A percentile compares a stretch with the other conserved stretches of the same genome.
phyloP scores from a whole-genome alignment of 257 asterid genomes.

The Solanum sitiens region DNA sequence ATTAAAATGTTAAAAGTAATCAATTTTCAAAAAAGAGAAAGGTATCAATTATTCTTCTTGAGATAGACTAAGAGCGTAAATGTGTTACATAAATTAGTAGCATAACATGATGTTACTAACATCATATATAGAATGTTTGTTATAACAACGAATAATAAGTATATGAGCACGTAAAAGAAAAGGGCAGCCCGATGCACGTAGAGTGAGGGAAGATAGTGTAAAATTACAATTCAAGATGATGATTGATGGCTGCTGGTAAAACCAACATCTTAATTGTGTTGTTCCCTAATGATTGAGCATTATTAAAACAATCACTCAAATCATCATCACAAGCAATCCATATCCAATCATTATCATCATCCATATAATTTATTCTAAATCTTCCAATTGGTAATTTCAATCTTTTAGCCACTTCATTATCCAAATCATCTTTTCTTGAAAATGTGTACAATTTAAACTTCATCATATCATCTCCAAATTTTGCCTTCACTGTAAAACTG shows the following conservation, averaged over 20 bases:
- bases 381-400: background rate
- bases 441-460: background rate
- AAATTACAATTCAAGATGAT: background rate
- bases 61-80: background rate
- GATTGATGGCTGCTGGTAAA: background rate
- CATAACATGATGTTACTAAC: background rate
- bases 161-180: background rate
- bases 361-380: background rate
- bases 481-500: background rate
- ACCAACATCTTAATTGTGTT: background rate
- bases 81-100: background rate
- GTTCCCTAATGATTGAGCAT: background rate
- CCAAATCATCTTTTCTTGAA: background rate
- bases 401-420: background rate
- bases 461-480: background rate
- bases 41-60: background rate
- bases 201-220: background rate
- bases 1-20: background rate
- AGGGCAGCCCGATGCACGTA: accelerated
- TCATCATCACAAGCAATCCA: constrained; percentile 2
- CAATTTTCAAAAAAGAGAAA: background rate
- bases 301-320: background rate
- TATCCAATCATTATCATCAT: constrained; percentile 1
- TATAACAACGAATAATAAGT: background rate
- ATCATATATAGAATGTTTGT: background rate